Evolutionary conservation across 2,329 filamentous ascomycete genomes (phyloP).

Genomic region (Fusarium tuaranense): DNA sequence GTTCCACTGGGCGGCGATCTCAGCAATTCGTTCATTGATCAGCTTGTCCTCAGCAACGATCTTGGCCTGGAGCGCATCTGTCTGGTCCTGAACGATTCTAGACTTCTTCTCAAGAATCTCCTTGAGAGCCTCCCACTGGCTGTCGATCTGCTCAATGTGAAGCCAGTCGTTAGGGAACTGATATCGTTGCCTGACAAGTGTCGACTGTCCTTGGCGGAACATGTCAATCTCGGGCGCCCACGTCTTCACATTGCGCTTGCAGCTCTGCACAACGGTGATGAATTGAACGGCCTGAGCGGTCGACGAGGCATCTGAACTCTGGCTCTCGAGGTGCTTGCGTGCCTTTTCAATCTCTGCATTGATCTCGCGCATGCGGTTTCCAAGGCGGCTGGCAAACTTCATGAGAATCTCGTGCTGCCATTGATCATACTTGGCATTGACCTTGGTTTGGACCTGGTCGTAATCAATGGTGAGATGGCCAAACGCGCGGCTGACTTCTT

Average conservation of each 20-base stretch:
- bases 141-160: slow-evolving; percentile 94
- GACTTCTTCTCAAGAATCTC: slow-evolving; percentile 92
- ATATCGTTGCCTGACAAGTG: slow-evolving; percentile 89
- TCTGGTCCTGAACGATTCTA: slow-evolving; percentile 96
- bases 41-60: slow-evolving; percentile 94
- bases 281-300: slow-evolving; percentile 98
- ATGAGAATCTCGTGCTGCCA: slow-evolving; percentile 98
- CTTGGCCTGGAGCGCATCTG: slow-evolving; percentile 93
- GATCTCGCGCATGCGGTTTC: slow-evolving; percentile 90
- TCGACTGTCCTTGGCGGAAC: slow-evolving; percentile 95
- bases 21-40: slow-evolving; percentile 86
- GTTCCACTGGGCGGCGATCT: slow-evolving; percentile 89
- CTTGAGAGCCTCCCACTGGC: slow-evolving; percentile 93
- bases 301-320: slow-evolving; percentile 92
- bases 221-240: slow-evolving; percentile 97
- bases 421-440: slow-evolving; percentile 99
- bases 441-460: slow-evolving; percentile 97
- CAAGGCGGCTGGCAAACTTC: slow-evolving; percentile 91
- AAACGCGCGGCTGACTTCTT: slow-evolving; percentile 91
- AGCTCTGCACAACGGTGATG: slow-evolving; percentile 97
- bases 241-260: slow-evolving; percentile 90
- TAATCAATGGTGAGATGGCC: slow-evolving; percentile 97
- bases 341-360: slow-evolving; percentile 93
- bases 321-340: slow-evolving; percentile 88
- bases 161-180: slow-evolving; percentile 96